These are phyloP conservation scores for Phytophthora macrochlamydospora DNA, from an alignment of 352 stramenopile species.

Conservation along the genomic window DNA sequence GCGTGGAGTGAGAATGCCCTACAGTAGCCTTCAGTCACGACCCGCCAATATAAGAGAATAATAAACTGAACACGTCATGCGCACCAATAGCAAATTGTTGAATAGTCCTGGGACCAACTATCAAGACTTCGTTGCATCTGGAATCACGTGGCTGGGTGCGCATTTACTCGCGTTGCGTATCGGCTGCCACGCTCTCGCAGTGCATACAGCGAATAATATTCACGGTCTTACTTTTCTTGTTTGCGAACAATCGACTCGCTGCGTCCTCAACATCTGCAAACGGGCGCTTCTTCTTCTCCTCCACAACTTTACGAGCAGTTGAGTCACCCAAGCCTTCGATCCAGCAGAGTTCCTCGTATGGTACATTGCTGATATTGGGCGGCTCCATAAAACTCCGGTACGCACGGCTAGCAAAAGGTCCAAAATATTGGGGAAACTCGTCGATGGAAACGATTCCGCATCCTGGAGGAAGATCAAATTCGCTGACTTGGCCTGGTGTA, in stretches of 20 bases:
- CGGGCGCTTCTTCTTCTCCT: not conserved
- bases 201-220: not conserved
- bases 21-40: too few species aligned
- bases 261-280: not conserved
- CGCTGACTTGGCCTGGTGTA: not conserved
- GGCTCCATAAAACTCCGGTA: conserved; percentile 9
- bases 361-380: not conserved
- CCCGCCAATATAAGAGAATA: too few species aligned
- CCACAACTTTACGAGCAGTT: not conserved
- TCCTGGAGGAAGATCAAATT: conserved; percentile 14
- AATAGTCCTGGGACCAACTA: too few species aligned
- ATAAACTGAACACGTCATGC: too few species aligned
- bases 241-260: not conserved
- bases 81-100: too few species aligned
- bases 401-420: conserved; percentile 19
- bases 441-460: conserved; percentile 13
- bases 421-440: conserved; percentile 20
- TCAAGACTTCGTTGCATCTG: too few species aligned
- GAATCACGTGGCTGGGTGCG: too few species aligned
- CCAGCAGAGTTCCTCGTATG: not conserved
- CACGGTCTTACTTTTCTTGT: not conserved
- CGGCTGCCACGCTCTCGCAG: too few species aligned
- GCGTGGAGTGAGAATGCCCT: not conserved
- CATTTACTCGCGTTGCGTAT: too few species aligned
- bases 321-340: not conserved